Evolutionary conservation across 2,329 filamentous ascomycete genomes (phyloP), one percentile per base, ranked within the genome.

Genomic region (Sporothrix sp.): DNA sequence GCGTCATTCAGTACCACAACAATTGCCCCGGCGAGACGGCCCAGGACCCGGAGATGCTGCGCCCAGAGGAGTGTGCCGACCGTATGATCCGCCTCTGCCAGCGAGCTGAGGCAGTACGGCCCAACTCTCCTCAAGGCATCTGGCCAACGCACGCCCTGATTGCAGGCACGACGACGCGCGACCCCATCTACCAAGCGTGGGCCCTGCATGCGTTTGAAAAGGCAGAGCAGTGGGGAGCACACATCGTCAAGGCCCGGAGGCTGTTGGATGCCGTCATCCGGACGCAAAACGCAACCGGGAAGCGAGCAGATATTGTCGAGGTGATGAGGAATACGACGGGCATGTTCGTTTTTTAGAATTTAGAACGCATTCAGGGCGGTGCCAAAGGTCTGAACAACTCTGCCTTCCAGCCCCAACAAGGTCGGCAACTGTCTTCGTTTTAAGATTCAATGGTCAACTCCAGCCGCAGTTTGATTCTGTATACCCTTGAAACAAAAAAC

Each of bases 171-270:
- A 46, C 33, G 7, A 53, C 51, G 2, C 16, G 20, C 9, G 51
- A 53, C 25, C 51, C 51, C 18, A 40, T 53, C n/a, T 53, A 53
- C 30, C 47, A 53, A 16, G 48, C 52, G 3, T 51, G 48, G 48
- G 52, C 40, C 6, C 16, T 52, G 3, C 40, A 39, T 13, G 13
- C 50, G 16, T 42, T 52, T 33, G 50, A 47, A 18, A 38, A 40
- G 13, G 42, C 50, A 4, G 50, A 47, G 42, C 3, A 25, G 2
- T 52, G 50, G 50, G 50, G 50, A 9, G 33, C 40, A 10, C 21
- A 52, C 21, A 47, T 52, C 16, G 42, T 38, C 2, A 47, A 47
- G 18, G 36, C 50, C 11, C 42, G 50, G 3, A 23, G 21, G 11
- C 40, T 52, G 3, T 35, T 52, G 16, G 50, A 46, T n/a, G 49